Evolutionary conservation across 1,284 basidiomycete genomes (phyloP), one percentile per base, ranked within the genome.

Genomic region (Ganoderma leucocontextum): DNA sequence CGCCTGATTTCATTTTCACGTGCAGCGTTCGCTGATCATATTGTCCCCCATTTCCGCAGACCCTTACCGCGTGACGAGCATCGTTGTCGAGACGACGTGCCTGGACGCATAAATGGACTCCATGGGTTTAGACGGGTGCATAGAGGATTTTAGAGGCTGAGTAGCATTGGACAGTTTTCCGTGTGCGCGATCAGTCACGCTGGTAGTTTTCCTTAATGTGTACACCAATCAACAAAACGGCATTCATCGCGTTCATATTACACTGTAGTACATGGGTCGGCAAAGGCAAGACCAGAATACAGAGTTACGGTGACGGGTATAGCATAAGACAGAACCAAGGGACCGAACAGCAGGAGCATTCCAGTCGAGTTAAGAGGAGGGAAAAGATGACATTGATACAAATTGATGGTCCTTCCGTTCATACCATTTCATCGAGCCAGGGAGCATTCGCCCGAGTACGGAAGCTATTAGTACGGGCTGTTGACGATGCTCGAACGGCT

Each of bases 61-160:
- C 81, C 94, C 95, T 39, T 97, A 96, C 81, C 92, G 92, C 71
- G 94, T 96, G 67, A 95, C 94, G 47, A 81, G 86, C 76, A 98
- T 97, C 82, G 93, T 99, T 74, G 94, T 97, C 72, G 95, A 98
- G 87, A 98, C 97, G 64, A 97, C 95, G 68, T 74, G 89, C 77
- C 83, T 92, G 72, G 74, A 78, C 70, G 72, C 73, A 73, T 76
- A 73, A 59, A 71, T 17, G 44, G 63, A 61, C 61, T n/a, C 33
- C n/a, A 39, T 62, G 59, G 42, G 65, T 44, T 2, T 33, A 57
- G 58, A 29, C 60, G 38, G 62, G 57, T 61, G 44, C 65, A 66
- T 68, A 64, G 67, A 69, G 53, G 33, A 13, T 10, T 41, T 64
- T 65, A 67, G 67, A 62, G 55, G 62, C 66, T 64, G 58, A 57